Evolutionary conservation across 2,329 filamentous ascomycete genomes (phyloP).

Genomic region (Penicillium brevicompactum): DNA sequence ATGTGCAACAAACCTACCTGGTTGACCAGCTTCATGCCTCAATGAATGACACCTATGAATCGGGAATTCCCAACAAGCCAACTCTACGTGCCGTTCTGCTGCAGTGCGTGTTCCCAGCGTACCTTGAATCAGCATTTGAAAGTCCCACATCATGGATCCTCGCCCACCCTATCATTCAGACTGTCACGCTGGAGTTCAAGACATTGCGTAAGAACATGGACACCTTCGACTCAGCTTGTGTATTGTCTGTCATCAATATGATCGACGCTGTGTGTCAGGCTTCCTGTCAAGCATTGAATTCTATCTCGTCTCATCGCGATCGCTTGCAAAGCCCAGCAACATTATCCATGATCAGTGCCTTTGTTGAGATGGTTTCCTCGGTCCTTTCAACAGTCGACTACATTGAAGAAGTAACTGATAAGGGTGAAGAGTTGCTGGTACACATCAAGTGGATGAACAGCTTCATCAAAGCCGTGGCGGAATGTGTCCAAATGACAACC

Average conservation of each 20-base stretch:
- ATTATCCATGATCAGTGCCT: slow-evolving; percentile 40
- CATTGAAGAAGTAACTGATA: slow-evolving; percentile 41
- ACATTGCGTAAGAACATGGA: slow-evolving; percentile 51
- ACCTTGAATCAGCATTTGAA: slow-evolving; percentile 53
- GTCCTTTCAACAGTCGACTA: slow-evolving; percentile 51
- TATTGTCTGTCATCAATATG: slow-evolving; percentile 39
- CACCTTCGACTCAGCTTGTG: slow-evolving; percentile 41
- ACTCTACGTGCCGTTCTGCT: slow-evolving; percentile 56
- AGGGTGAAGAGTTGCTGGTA: slow-evolving; percentile 25
- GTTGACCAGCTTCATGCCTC: slow-evolving; percentile 56
- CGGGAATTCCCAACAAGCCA: slow-evolving; percentile 40
- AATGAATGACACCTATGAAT: slow-evolving; percentile 49
- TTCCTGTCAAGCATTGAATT: slow-evolving; percentile 38
- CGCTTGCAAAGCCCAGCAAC: slow-evolving; percentile 43
- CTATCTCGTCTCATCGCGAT: slow-evolving; percentile 35
- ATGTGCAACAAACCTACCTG: slow-evolving; percentile 60
- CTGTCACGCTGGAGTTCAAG: slow-evolving; percentile 45
- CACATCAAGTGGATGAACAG: slow-evolving; percentile 44
- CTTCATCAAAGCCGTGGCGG: slow-evolving; percentile 30
- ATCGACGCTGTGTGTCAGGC: slow-evolving; percentile 44
- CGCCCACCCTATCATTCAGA: slow-evolving; percentile 54
- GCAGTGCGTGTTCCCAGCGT: slow-evolving; percentile 59
- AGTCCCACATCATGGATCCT: slow-evolving; percentile 55
- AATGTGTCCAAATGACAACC: slow-evolving; percentile 1
- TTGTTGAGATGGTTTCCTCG: slow-evolving; percentile 46